These are phyloP conservation scores for Diphasiastrum complanatum DNA, from an alignment of 83 land plant species.

Conservation along the genomic window DNA sequence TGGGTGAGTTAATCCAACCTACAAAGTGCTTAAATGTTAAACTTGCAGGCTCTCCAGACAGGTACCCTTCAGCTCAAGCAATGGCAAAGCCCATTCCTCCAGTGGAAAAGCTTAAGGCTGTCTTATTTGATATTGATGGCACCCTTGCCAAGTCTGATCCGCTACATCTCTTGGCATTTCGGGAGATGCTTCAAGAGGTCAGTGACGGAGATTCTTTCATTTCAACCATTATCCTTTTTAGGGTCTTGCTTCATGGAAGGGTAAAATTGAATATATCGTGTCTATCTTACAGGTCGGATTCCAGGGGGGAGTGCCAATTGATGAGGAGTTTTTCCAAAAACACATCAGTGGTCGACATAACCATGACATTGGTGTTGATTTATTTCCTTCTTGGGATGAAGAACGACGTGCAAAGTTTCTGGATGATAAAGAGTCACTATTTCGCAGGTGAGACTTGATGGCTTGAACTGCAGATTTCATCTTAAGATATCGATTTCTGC, in stretches of 20 bases:
- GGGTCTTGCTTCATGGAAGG: not conserved
- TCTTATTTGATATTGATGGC: constrained; percentile 32
- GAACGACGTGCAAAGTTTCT: constrained; percentile 14
- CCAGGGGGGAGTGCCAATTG: constrained; percentile 30
- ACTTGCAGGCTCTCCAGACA: no score
- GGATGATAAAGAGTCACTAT: constrained; percentile 25
- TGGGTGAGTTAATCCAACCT: no score
- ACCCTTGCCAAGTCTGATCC: constrained; percentile 28
- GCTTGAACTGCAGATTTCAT: not conserved
- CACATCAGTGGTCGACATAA: constrained; percentile 31
- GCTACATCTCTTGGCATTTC: constrained; percentile 25
- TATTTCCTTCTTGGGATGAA: constrained; percentile 29
- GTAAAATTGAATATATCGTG: constrained; percentile 18
- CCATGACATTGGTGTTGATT: constrained; percentile 23
- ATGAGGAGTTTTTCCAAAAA: constrained; percentile 19
- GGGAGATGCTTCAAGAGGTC: constrained; percentile 28
- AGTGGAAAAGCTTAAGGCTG: constrained; percentile 15
- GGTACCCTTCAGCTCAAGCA: no score
- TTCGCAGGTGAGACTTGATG: constrained; percentile 19
- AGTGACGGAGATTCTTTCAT: not conserved
- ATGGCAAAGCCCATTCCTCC: constrained; percentile 16
- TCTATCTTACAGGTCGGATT: constrained; percentile 22
- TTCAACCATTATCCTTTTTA: not conserved
- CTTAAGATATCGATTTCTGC: not conserved
- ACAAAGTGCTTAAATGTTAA: no score